Evolutionary conservation across 305 asterid genomes (phyloP), one percentile per base, ranked within the genome.

Genomic region (Nicotiana rustica): DNA sequence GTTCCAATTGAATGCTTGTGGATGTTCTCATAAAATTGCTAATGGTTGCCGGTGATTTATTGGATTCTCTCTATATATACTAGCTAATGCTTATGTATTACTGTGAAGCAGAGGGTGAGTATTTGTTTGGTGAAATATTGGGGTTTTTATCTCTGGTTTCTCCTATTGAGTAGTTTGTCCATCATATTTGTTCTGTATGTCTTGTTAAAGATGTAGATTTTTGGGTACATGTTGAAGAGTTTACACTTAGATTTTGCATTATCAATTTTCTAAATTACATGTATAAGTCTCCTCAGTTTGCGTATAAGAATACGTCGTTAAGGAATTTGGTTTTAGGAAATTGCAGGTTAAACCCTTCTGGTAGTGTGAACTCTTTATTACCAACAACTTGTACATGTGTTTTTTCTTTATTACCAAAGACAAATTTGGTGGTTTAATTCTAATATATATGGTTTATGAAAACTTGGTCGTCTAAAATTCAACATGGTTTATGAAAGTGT

Each of bases 231-330:
- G 73, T 61, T 41, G 57, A 79, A 61, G 70, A 79, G 12, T 61
- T 79, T 6, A 6, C 9, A 10, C 15, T 78, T 7, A 14, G 6
- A 18, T 19, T 35, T 78, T 6, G 10, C 18, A 4, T 17, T 49
- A 1, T 3, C 7, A 36, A 0, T 1, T 77, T 0, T 18, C 49
- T 67, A 15, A 36, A 41, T 29, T 13, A 1, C n/a, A 29, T 6
- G 0, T 83, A 85, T 18, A 31, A 5, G 73, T 68, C 60, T 82
- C 84, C 86, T 55, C 62, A 73, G 19, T 21, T 62, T 31, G 49
- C 78, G 8, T 85, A 73, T 73, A 69, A 59, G 3, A 7, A 71
- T 83, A 49, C 84, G 10, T 67, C 41, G 1, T 71, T 85, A 62
- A 80, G 76, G 18, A n/a, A 3, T 0, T 73, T 85, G 69, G 7